Evolutionary conservation across 306 rosid genomes (phyloP).

Genomic region (Hippophae gyantsensis): DNA sequence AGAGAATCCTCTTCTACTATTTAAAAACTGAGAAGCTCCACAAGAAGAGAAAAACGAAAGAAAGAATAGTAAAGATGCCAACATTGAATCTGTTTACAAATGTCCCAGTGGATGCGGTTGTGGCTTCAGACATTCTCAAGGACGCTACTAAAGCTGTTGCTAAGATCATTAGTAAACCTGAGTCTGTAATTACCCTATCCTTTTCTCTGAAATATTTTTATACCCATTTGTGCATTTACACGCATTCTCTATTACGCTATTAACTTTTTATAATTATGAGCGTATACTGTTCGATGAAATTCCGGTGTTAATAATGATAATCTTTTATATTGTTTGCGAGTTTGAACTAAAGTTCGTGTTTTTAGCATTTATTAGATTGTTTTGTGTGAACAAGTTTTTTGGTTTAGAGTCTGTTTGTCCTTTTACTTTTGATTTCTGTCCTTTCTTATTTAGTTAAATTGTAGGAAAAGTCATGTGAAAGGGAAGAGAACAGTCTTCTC

Average conservation of each 20-base stretch:
- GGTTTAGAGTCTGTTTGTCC: no score
- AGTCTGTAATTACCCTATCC: slow-evolving; percentile 48
- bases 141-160: slow-evolving; percentile 93
- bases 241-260: neutral
- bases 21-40: neutral
- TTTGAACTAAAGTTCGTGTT: neutral
- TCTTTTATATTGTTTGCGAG: neutral
- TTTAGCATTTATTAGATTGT: neutral
- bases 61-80: slow-evolving; percentile 38
- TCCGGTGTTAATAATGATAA: slow-evolving; percentile 7
- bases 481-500: no score
- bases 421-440: no score
- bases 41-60: neutral
- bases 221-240: neutral
- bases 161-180: slow-evolving; percentile 86
- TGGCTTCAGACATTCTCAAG: slow-evolving; percentile 81
- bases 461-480: no score
- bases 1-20: no score
- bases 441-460: no score
- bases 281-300: slow-evolving; percentile 44
- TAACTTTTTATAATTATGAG: slow-evolving; percentile 13
- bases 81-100: slow-evolving; percentile 75
- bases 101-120: slow-evolving; percentile 72
- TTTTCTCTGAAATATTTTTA: neutral
- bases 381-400: neutral